phyloP scores from a whole-genome alignment of 768 basidiomycete species.

The Trametes meyenii region DNA sequence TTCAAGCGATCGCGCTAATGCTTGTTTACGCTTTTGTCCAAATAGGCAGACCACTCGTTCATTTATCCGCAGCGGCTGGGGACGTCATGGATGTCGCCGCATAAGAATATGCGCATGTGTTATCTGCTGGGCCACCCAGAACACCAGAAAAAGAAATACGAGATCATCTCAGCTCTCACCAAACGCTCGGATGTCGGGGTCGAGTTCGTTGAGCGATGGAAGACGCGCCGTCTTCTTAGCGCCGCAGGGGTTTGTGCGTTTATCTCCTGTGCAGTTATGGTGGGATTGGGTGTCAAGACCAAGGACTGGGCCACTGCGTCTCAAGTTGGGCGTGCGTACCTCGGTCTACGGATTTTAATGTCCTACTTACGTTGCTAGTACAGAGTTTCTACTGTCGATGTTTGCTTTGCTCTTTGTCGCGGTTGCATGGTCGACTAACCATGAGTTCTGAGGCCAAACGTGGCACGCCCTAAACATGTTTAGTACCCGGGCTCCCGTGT shows the following conservation, averaged over 20 bases:
- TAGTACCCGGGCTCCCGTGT: too few species aligned
- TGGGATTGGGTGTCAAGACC: background rate
- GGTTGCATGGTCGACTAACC: background rate
- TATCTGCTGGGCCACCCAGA: slow-evolving; percentile 7
- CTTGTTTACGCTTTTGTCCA: too few species aligned
- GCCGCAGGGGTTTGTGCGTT: background rate
- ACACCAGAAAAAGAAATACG: too few species aligned
- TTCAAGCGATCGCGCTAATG: background rate
- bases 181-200: slow-evolving; percentile 4
- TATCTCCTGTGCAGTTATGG: background rate
- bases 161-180: slow-evolving; percentile 10
- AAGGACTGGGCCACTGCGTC: background rate
- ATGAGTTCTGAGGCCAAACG: background rate
- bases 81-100: background rate
- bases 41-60: background rate
- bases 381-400: background rate
- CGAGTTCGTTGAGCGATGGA: slow-evolving; percentile 21
- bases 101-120: slow-evolving; percentile 7
- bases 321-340: background rate
- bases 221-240: background rate
- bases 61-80: slow-evolving; percentile 7
- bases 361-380: background rate
- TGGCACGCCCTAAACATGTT: background rate
- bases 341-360: background rate
- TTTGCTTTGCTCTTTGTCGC: background rate